A percentile compares a stretch with the other conserved stretches of the same genome.
Evolutionary conservation across 768 basidiomycete species (phyloP).

Genomic region (Russula vinacea): DNA sequence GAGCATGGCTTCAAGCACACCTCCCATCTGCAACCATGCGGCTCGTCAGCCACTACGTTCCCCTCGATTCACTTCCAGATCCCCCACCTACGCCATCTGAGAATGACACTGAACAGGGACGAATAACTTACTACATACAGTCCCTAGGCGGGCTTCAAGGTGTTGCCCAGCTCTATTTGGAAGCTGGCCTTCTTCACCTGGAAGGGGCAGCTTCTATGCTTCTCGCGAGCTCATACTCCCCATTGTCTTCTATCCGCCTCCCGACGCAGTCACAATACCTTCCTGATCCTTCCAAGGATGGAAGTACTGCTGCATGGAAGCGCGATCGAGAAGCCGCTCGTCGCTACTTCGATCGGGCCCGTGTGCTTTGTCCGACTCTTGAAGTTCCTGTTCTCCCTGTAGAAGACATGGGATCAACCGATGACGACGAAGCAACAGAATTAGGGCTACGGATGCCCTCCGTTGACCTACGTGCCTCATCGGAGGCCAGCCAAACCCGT

Average conservation of each 20-base stretch:
- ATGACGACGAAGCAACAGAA: constrained; percentile 31
- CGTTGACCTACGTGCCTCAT: constrained; percentile 43
- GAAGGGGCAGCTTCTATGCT: constrained; percentile 74
- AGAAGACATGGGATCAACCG: constrained; percentile 37
- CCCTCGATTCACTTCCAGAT: constrained; percentile 44
- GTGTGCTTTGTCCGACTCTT: constrained; percentile 53
- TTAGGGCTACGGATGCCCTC: constrained; percentile 66
- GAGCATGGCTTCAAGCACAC: constrained; percentile 78
- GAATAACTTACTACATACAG: constrained; percentile 57
- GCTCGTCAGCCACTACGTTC: constrained; percentile 69
- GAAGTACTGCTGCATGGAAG: constrained; percentile 69
- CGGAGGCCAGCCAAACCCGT: constrained; percentile 31
- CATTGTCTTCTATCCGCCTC: constrained; percentile 72
- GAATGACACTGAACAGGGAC: constrained; percentile 49
- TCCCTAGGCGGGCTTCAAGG: constrained; percentile 64
- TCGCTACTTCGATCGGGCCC: constrained; percentile 70
- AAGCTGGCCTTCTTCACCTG: constrained; percentile 76
- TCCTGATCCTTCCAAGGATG: constrained; percentile 34
- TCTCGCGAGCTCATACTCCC: constrained; percentile 69
- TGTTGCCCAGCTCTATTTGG: constrained; percentile 71
- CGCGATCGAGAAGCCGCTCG: constrained; percentile 69
- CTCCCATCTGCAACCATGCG: constrained; percentile 75
- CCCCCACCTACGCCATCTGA: constrained; percentile 30
- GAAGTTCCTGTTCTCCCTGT: constrained; percentile 67
- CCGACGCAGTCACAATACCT: constrained; percentile 37